Conservation (phyloP, 2,329 filamentous ascomycete genomes). For the Arthrinium puccinioides region DNA sequence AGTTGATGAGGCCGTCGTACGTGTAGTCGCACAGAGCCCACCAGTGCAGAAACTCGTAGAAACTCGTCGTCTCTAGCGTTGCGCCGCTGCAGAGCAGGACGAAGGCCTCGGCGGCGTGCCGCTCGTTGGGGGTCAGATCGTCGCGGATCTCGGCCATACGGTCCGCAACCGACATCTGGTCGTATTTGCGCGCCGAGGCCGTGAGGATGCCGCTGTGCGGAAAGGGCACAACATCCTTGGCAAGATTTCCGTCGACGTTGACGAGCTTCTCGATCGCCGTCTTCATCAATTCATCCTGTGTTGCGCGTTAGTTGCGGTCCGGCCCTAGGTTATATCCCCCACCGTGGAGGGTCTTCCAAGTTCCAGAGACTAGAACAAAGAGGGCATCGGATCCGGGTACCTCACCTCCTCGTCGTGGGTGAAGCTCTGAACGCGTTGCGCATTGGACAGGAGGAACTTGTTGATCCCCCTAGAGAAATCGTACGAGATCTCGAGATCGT, state of each 20-base stretch:
- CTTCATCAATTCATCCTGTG: too few species aligned
- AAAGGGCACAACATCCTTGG: conserved; percentile 14
- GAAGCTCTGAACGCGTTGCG: too few species aligned
- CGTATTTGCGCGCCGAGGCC: conserved; percentile 10
- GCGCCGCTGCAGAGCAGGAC: conserved; percentile 19
- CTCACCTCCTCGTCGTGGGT: too few species aligned
- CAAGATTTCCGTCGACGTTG: conserved; percentile 18
- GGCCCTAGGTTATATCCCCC: too few species aligned
- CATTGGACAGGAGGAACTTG: too few species aligned
- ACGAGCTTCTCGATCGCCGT: too few species aligned
- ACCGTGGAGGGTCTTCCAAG: too few species aligned
- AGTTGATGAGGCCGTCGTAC: conserved; percentile 8
- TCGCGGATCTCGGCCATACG: conserved; percentile 20
- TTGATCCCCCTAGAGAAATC: too few species aligned
- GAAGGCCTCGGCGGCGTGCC: conserved; percentile 14
- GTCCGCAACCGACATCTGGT: conserved; percentile 18
- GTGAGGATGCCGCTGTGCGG: conserved; percentile 13
- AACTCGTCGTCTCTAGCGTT: conserved; percentile 13
- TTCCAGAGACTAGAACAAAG: too few species aligned
- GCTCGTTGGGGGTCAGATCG: conserved; percentile 19
- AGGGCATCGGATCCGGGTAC: too few species aligned
- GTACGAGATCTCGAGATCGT: too few species aligned
- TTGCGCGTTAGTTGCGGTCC: too few species aligned
- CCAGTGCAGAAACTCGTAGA: conserved; percentile 15
- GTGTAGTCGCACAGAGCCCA: conserved; percentile 6